These are phyloP conservation scores for Allium cepa DNA, from an alignment of 106 monocot species.

Conservation along the genomic window DNA sequence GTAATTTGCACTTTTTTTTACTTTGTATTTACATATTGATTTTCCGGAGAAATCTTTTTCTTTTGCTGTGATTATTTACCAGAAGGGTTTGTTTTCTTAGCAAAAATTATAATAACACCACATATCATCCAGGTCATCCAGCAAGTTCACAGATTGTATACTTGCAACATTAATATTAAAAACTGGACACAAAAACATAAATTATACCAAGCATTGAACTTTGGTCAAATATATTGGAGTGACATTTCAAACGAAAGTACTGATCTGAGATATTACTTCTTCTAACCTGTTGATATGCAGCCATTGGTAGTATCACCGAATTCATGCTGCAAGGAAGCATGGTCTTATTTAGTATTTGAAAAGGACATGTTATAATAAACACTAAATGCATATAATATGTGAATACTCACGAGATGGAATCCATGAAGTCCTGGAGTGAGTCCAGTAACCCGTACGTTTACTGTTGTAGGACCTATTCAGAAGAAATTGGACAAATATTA, in stretches of 20 bases:
- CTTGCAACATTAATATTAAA: no score
- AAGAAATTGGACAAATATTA: background rate
- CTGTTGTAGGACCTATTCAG: conserved; percentile 58
- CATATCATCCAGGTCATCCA: no score
- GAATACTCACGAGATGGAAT: conserved; percentile 51
- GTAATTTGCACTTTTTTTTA: no score
- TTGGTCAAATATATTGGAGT: no score
- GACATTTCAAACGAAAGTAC: background rate
- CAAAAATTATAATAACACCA: no score
- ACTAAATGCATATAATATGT: background rate
- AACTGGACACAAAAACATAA: no score
- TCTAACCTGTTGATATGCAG: conserved; percentile 64
- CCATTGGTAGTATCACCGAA: conserved; percentile 82
- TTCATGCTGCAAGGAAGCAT: conserved; percentile 38
- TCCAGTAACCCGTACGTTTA: conserved; percentile 49
- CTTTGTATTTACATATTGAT: no score
- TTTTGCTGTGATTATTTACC: no score
- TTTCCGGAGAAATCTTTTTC: no score
- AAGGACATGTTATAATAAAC: background rate
- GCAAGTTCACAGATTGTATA: no score
- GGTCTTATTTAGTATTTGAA: background rate
- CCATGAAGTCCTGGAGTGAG: conserved; percentile 64
- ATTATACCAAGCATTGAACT: no score
- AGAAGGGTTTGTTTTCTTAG: no score
- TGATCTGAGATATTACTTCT: background rate